These are phyloP conservation scores for Bromus sterilis DNA, from an alignment of 176 grass and related monocot genomes.

Conservation along the genomic window DNA sequence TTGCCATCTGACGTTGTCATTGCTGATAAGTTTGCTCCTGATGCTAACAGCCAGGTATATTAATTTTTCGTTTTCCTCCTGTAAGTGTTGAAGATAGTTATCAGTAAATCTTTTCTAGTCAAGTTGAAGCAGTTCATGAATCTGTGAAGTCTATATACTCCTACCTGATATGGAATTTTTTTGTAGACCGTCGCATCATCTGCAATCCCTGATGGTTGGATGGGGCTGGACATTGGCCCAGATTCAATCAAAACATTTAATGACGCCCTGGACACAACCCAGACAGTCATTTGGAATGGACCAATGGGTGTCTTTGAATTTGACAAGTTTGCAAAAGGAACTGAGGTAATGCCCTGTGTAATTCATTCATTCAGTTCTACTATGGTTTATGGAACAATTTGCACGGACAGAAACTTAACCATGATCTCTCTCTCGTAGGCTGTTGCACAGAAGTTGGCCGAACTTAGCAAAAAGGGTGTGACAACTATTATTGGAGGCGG, in stretches of 20 bases:
- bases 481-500: constrained; percentile 79
- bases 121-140: neutral
- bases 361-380: neutral
- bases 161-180: neutral
- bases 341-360: constrained; percentile 32
- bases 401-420: neutral
- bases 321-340: constrained; percentile 59
- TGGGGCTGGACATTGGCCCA: constrained; percentile 72
- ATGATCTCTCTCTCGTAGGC: constrained; percentile 33
- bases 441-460: constrained; percentile 66
- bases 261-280: constrained; percentile 46
- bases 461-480: constrained; percentile 58
- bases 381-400: neutral
- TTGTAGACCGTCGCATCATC: constrained; percentile 45
- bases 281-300: constrained; percentile 75
- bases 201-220: constrained; percentile 75
- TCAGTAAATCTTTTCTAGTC: constrained; percentile 3
- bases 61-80: neutral
- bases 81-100: neutral
- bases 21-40: constrained; percentile 71
- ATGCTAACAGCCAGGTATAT: constrained; percentile 61
- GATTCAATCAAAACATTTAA: constrained; percentile 51
- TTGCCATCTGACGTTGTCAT: constrained; percentile 59
- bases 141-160: neutral
- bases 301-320: constrained; percentile 82